Conservation (phyloP, 192 early-diverging fungal species). For the Ambispora gerdemannii region DNA sequence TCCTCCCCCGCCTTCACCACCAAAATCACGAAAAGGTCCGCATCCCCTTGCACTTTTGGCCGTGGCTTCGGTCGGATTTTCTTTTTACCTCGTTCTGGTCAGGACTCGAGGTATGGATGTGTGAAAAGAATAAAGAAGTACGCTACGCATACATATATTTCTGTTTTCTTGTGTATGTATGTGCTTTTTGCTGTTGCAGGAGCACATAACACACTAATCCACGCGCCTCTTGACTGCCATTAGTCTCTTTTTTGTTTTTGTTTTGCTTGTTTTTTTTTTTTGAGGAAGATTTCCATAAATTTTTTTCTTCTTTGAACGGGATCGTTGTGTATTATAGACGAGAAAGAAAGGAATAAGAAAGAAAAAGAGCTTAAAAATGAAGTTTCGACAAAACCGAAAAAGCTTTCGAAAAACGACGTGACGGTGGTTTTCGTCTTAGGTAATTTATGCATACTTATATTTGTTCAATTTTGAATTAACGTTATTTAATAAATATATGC, state of each 20-base stretch:
- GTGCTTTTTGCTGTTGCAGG: not conserved
- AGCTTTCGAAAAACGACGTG: constrained; percentile 5
- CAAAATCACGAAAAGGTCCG: not conserved
- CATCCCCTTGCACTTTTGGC: not conserved
- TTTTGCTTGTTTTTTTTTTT: not conserved
- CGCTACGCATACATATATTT: not conserved
- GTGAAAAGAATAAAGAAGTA: not conserved
- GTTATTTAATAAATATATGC: not conserved
- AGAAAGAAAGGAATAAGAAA: not conserved
- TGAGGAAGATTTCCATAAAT: too few relatives aligned
- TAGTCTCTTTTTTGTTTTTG: not conserved
- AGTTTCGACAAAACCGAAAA: not conserved
- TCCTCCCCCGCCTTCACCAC: not conserved
- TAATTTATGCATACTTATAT: not conserved
- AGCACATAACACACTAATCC: not conserved
- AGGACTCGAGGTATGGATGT: not conserved
- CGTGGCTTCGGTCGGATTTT: not conserved
- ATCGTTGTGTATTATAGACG: too few relatives aligned
- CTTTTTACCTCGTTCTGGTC: not conserved
- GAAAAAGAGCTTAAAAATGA: not conserved
- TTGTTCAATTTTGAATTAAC: not conserved
- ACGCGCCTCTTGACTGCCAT: not conserved
- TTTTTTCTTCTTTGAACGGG: too few relatives aligned
- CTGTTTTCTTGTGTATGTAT: not conserved
- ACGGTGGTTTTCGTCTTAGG: constrained; percentile 30